Percentiles rank a stretch among this genome's conserved stretches.
Evolutionary conservation across 768 basidiomycete species (phyloP).

Genomic region (Sporobolomyces roseus): DNA sequence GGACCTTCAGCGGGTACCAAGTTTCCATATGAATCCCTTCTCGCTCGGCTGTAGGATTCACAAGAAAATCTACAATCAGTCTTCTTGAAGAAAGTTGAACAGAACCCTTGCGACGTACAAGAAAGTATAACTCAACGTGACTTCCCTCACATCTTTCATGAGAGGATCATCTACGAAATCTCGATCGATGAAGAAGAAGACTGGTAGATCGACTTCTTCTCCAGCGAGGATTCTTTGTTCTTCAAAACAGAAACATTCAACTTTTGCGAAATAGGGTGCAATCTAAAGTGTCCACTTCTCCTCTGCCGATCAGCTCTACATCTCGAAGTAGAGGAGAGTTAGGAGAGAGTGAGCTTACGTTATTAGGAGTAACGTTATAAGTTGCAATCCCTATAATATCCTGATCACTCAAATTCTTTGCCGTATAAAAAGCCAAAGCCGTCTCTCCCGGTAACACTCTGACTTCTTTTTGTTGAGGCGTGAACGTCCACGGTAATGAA

Average conservation of each 20-base stretch:
- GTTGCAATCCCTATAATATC: conserved; percentile 98
- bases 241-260: conserved; percentile 99
- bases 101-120: conserved; percentile 52
- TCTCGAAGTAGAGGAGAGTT: not conserved
- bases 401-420: conserved; percentile 73
- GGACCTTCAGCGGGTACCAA: conserved; percentile 43
- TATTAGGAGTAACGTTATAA: conserved; percentile 97
- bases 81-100: not conserved
- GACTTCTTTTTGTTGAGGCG: conserved; percentile 83
- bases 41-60: conserved; percentile 32
- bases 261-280: conserved; percentile 97
- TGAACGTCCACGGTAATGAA: conserved; percentile 86
- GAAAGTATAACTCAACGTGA: conserved; percentile 95
- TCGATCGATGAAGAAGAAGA: conserved; percentile 98
- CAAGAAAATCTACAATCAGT: too few species aligned
- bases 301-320: too few species aligned
- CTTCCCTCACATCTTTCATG: conserved; percentile 78
- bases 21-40: conserved; percentile 43
- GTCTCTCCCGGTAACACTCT: conserved; percentile 92
- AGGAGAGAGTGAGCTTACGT: conserved; percentile 56
- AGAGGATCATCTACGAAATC: conserved; percentile 90
- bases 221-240: conserved; percentile 90
- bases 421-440: conserved; percentile 90
- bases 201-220: conserved; percentile 96
- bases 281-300: conserved; percentile 56